Evolutionary conservation across 345 rosid species (phyloP).

Genomic region (Eucalyptus camaldulensis): DNA sequence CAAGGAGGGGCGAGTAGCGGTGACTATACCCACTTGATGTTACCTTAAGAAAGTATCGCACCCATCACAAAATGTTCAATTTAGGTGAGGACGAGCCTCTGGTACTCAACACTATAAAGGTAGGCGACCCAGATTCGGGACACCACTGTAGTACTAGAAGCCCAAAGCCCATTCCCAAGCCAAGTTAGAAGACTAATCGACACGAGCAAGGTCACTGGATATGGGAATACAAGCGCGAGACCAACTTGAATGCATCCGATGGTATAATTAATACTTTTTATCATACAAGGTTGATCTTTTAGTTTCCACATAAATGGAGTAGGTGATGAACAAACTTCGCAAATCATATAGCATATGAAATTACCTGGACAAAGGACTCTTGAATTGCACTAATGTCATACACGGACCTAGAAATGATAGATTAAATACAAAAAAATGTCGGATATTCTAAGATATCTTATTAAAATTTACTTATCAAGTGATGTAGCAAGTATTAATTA

Average conservation of each 20-base stretch:
- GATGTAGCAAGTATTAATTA: not conserved
- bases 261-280: not conserved
- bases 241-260: not conserved
- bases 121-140: not conserved
- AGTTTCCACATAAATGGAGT: not conserved
- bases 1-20: not conserved
- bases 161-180: not conserved
- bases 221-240: not conserved
- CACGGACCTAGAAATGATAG: not conserved
- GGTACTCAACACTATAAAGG: not conserved
- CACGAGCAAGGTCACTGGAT: not conserved
- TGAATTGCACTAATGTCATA: not conserved
- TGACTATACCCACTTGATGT: not conserved
- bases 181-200: not conserved
- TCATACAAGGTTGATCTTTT: too few species aligned
- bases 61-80: not conserved
- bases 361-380: accelerated
- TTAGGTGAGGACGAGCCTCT: not conserved
- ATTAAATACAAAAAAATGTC: not conserved
- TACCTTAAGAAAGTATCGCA: not conserved
- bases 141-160: not conserved
- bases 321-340: not conserved
- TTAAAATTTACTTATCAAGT: too few species aligned
- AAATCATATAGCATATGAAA: not conserved
- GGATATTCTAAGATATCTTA: not conserved